Base-by-base conservation (phyloP, 1,284 basidiomycete genomes). In the Xerocomus minutiporus region DNA sequence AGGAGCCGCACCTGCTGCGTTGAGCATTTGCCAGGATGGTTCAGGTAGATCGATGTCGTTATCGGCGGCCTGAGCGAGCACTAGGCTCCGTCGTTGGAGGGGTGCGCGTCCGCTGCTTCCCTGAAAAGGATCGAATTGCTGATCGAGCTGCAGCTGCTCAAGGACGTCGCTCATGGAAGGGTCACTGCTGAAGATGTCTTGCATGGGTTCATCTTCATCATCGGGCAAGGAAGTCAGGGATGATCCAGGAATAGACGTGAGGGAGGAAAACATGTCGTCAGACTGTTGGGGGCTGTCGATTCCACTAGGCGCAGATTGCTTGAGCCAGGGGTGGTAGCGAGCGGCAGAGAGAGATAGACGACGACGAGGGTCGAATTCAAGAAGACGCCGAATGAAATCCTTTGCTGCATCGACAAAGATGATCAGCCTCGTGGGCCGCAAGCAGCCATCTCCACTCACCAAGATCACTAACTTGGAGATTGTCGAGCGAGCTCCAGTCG, bases 261-360 rank as follows among this genome's bases (percentile, higher is more conserved):
- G 20, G 8, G 57, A 67, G 29, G 49, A 58, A 39, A 36, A 12
- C 46, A 29, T 55, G 52, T 52, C 64, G 32, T 3, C 48, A 46
- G 55, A 26, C 40, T 59, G 46, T 39, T 51, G 55, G 46, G 26
- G 41, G 3, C 20, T 17, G 32, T 46, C 23, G 8, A 41, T 15
- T 11, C 15, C 42, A 28, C 45, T 4, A 32, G 15, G 8, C 4
- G 5, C 0, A 15, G 38, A 12, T 36, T 51, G 56, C 3, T 36
- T 53, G 6, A 96, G 74, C 89, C 89, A 91, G 1, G 78, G 76
- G 59, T 92, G 87, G 0, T 69, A 35, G 3, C 84, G 74, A 1
- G 87, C 86, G 5, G 77, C 72, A 2, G 69, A 63, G 52, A 87
- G 75, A 3, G 80, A 77, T 75, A 89, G 80, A 28, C 88, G 79